Conservation (phyloP, 192 early-diverging fungal genomes). For the Coemansia aciculifera region DNA sequence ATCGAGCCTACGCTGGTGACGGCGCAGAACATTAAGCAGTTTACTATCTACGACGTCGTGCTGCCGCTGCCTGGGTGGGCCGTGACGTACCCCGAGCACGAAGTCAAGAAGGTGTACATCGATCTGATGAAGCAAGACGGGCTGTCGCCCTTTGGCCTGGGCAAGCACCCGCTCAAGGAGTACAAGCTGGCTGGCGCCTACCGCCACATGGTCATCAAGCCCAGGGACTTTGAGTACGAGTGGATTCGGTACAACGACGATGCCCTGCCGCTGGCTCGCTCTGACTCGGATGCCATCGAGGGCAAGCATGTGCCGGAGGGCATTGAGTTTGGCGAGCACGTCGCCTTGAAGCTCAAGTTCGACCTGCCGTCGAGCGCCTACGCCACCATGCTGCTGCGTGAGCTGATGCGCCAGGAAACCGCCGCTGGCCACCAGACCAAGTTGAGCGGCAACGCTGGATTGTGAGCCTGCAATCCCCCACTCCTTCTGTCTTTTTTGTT, state of each 20-base stretch:
- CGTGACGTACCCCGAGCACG: slow-evolving; percentile 79
- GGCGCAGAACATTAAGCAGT: slow-evolving; percentile 66
- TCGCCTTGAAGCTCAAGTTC: slow-evolving; percentile 76
- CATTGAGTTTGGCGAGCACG: slow-evolving; percentile 62
- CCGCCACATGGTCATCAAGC: slow-evolving; percentile 62
- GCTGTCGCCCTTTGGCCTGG: slow-evolving; percentile 68
- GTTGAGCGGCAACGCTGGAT: slow-evolving; percentile 21
- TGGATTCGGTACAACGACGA: slow-evolving; percentile 70
- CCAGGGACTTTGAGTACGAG: slow-evolving; percentile 61
- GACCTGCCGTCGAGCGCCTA: slow-evolving; percentile 83
- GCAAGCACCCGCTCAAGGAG: slow-evolving; percentile 59
- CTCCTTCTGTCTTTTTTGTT: neutral
- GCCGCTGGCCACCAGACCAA: slow-evolving; percentile 57
- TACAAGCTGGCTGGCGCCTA: slow-evolving; percentile 69
- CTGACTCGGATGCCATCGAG: slow-evolving; percentile 65
- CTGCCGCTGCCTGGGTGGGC: slow-evolving; percentile 85
- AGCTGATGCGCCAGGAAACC: slow-evolving; percentile 73
- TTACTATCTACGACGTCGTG: slow-evolving; percentile 86
- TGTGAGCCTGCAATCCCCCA: neutral
- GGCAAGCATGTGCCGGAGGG: slow-evolving; percentile 46
- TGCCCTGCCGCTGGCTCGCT: slow-evolving; percentile 57
- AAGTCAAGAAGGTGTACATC: slow-evolving; percentile 64
- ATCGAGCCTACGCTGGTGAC: slow-evolving; percentile 60
- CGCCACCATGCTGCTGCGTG: slow-evolving; percentile 96
- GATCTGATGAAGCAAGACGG: slow-evolving; percentile 72